Base-by-base conservation (phyloP, 805 yeast species). In the Suhomyces faveliae region DNA sequence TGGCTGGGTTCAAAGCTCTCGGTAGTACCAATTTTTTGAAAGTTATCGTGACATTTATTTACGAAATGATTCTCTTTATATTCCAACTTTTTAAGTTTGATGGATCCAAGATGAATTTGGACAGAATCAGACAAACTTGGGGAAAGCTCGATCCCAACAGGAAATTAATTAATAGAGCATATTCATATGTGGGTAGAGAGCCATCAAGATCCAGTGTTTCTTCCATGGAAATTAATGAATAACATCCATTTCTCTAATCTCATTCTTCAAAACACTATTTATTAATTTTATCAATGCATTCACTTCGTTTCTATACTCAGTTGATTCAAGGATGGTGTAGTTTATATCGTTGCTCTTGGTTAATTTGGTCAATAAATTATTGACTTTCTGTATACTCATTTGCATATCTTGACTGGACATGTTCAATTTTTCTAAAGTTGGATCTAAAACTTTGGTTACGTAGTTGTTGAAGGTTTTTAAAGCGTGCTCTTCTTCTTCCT, bases 51-150 rank as follows among this genome's bases (percentile, higher is more conserved):
- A 56, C 63, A 9, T 67, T 62, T 47, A n/a, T 67, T 4, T 71
- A 67, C 51, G 74, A 71, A 25, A 54, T 66, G 52, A 48, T 71
- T 24, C 49, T 54, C 29, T 59, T 58, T n/a, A 46, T 70, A n/a
- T 64, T 67, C 50, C 68, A 59, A 35, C 38, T 70, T 10, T 66
- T 71, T 53, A 63, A 66, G 41, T 68, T 73, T 51, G 74, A 73
- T 52, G 56, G 75, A 41, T 58, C 70, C 25, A 68, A 64, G 35
- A 73, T 73, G 77, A 72, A 73, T 54, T 57, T 71, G 45, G 76
- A 71, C 46, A 50, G 78, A 44, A 73, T 73, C 43, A 56, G 76
- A 54, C 51, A 60, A 30, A 58, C 64, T 17, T 73, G 76, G 70
- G 61, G 52, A 13, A 66, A 68, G 50, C 59, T 73, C 21, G 78